phyloP scores from a whole-genome alignment of 2,329 filamentous ascomycete genomes.

The Blastomyces silverae region DNA sequence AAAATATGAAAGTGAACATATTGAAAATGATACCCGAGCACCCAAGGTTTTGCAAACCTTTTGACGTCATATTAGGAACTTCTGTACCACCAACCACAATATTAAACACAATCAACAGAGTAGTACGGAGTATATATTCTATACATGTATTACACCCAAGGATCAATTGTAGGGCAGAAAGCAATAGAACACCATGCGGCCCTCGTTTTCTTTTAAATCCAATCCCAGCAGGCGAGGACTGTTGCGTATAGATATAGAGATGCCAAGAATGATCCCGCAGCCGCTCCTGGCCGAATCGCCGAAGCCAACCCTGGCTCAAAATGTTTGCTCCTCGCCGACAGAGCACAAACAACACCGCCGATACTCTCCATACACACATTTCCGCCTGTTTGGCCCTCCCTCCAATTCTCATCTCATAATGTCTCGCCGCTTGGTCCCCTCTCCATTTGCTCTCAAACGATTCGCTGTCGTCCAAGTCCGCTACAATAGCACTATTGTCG shows the following conservation, averaged over 20 bases:
- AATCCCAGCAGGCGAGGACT: neutral
- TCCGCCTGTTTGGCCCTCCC: neutral
- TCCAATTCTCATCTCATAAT: constrained; percentile 14
- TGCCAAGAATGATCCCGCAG: constrained; percentile 1
- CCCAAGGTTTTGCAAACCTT: neutral
- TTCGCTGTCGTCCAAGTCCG: constrained; percentile 24
- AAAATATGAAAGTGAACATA: neutral
- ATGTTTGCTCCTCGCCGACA: neutral
- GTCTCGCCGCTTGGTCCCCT: constrained; percentile 27
- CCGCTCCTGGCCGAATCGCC: neutral
- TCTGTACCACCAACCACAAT: neutral
- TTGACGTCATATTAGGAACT: neutral
- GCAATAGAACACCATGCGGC: neutral
- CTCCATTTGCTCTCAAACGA: constrained; percentile 24
- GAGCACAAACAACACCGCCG: neutral
- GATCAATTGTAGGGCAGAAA: neutral
- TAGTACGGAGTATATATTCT: neutral
- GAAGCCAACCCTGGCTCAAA: neutral
- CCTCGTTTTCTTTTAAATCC: neutral
- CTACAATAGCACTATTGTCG: constrained; percentile 30
- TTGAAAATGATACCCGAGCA: neutral
- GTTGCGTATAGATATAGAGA: neutral
- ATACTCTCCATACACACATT: neutral
- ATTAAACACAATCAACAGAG: neutral
- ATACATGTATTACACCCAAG: neutral